Evolutionary conservation across 805 yeast genomes (phyloP), one percentile per base, ranked within the genome.

Genomic region (Saccharomyces cerevisiae): DNA sequence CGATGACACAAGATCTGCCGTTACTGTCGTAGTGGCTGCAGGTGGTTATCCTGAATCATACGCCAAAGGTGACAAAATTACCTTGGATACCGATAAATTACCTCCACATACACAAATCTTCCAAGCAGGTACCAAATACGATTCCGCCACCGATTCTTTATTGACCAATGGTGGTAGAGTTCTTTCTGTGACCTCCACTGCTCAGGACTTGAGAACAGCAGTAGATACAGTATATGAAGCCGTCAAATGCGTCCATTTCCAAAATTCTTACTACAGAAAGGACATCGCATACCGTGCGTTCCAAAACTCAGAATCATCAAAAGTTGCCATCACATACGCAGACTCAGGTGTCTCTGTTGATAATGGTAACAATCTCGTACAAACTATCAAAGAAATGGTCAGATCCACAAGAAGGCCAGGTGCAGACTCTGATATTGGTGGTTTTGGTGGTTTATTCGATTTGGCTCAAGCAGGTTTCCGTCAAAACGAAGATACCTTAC

Each of bases 221-320:
- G 96, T 94, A 17, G 82, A 81, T 66, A 80, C 78, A 61, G 98
- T 97, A 4, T 94, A 94, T 67, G 76, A 73, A 57, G 97, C 97
- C 56, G 96, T 89, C 48, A 85, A 81, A 14, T 78, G 81, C 59
- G 89, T 94, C 51, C 66, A 79, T 11, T 91, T 94, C 72, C 66
- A 76, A 53, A 83, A 82, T 63, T 87, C 84, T 71, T 90, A 92
- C 75, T 85, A 80, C 79, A 83, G 99, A 72, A 84, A 74, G 28
- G 99, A 94, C 69, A 94, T 94, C 69, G 99, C 98, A 1, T 96
- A 94, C 74, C 83, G 95, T 66, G 99, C 98, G 3, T 90, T 94
- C 77, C 81, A 88, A 60, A 83, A 80, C 47, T 65, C 70, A 14
- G 57, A 59, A 22, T 59, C 63, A 24, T 56, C 62, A 6, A 57